Conservation (phyloP, 352 stramenopile species). For the Globisporangium okanoganense region DNA sequence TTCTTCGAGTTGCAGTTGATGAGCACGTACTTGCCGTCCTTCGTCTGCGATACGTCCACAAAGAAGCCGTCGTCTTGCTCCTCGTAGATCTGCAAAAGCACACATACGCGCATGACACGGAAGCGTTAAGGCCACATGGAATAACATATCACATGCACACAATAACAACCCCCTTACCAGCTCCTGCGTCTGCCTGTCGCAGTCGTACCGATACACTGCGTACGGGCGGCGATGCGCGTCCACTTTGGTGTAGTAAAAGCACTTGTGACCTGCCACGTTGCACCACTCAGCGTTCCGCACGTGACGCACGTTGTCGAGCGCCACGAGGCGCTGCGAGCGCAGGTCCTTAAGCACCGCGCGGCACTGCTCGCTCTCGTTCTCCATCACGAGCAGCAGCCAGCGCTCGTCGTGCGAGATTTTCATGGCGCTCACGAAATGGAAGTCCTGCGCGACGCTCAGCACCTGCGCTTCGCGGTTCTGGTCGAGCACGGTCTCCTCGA, state of each 20-base stretch:
- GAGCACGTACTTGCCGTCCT: slow-evolving; percentile 73
- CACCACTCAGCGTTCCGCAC: slow-evolving; percentile 79
- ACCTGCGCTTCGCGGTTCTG: slow-evolving; percentile 55
- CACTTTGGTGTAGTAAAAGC: slow-evolving; percentile 80
- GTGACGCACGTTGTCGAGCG: slow-evolving; percentile 29
- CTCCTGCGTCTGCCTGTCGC: slow-evolving; percentile 36
- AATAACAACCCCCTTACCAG: slow-evolving; percentile 32
- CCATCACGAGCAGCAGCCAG: slow-evolving; percentile 59
- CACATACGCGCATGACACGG: background rate
- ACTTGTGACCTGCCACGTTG: slow-evolving; percentile 13
- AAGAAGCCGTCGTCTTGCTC: slow-evolving; percentile 76
- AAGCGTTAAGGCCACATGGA: no score
- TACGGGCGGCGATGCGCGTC: slow-evolving; percentile 58
- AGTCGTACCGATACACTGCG: slow-evolving; percentile 62
- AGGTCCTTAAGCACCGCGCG: slow-evolving; percentile 44
- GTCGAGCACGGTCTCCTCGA: slow-evolving; percentile 69
- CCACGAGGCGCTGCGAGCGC: slow-evolving; percentile 21
- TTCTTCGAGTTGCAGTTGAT: slow-evolving; percentile 89
- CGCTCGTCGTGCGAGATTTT: slow-evolving; percentile 72
- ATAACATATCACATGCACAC: background rate
- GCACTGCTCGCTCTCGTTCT: slow-evolving; percentile 69
- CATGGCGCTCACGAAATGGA: slow-evolving; percentile 68
- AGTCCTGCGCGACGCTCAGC: slow-evolving; percentile 39
- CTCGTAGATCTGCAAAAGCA: slow-evolving; percentile 54
- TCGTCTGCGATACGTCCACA: slow-evolving; percentile 82